Percentiles rank a stretch among this genome's conserved stretches.
Evolutionary conservation across 805 yeast species (phyloP).

Genomic region (Saccharomycopsis lassenensis): DNA sequence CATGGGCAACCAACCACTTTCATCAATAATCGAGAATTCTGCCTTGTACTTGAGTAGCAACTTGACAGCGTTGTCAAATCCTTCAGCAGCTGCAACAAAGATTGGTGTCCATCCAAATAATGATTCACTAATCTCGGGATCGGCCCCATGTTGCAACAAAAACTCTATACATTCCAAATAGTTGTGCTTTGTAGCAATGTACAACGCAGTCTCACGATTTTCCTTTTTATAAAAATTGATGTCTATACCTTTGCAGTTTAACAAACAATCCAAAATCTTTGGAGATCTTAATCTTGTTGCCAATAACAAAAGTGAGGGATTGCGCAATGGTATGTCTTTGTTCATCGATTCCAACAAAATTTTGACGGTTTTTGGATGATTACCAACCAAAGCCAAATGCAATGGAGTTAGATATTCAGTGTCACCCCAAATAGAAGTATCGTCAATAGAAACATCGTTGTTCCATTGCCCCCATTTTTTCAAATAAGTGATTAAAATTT

Average conservation of each 20-base stretch:
- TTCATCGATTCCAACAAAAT: constrained; percentile 41
- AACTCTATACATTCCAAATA: constrained; percentile 38
- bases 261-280: constrained; percentile 41
- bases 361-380: constrained; percentile 66
- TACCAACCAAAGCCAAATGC: constrained; percentile 72
- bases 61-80: constrained; percentile 46
- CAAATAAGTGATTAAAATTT: constrained; percentile 44
- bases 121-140: constrained; percentile 63
- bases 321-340: constrained; percentile 28
- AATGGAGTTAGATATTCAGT: constrained; percentile 73
- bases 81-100: constrained; percentile 84
- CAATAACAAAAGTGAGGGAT: constrained; percentile 49
- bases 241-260: constrained; percentile 47
- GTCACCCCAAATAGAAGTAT: constrained; percentile 47
- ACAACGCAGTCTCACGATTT: constrained; percentile 71
- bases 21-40: constrained; percentile 48
- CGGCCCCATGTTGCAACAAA: constrained; percentile 51
- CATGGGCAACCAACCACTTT: constrained; percentile 95
- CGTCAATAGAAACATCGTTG: constrained; percentile 42
- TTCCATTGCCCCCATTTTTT: constrained; percentile 51
- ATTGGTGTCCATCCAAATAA: constrained; percentile 93
- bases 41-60: constrained; percentile 45
- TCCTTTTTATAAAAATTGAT: constrained; percentile 52
- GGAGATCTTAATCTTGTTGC: constrained; percentile 52
- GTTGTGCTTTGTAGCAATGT: constrained; percentile 63